Conservation (phyloP, 306 rosid species). For the Hippophae tibetana region DNA sequence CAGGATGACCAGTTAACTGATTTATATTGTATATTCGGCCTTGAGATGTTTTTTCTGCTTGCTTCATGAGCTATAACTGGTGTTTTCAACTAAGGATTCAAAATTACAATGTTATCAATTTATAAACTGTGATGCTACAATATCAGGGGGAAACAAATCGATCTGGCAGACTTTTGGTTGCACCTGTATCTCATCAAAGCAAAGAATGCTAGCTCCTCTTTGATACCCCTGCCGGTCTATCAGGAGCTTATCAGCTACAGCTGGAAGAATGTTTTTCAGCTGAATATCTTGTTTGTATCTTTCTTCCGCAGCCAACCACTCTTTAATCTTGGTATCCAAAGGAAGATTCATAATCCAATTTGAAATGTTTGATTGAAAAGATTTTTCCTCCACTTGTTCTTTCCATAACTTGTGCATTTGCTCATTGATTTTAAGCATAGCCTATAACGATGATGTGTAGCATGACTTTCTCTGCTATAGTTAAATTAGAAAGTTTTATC, state of each 20-base stretch:
- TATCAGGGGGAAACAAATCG: background rate
- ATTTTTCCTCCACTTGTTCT: conserved; percentile 59
- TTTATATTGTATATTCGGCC: too few relatives aligned
- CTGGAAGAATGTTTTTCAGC: conserved; percentile 86
- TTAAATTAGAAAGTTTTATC: background rate
- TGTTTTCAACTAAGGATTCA: too few relatives aligned
- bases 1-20: too few relatives aligned
- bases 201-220: conserved; percentile 82
- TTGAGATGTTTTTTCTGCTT: too few relatives aligned
- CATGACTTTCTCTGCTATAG: conserved; percentile 12
- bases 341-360: conserved; percentile 90
- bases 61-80: too few relatives aligned
- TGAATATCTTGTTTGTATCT: conserved; percentile 74
- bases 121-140: too few relatives aligned
- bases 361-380: conserved; percentile 55
- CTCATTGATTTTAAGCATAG: conserved; percentile 95
- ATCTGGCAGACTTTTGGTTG: conserved; percentile 6
- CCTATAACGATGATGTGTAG: conserved; percentile 37
- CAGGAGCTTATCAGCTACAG: conserved; percentile 78
- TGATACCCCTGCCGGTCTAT: conserved; percentile 43
- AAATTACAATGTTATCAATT: background rate
- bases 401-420: conserved; percentile 95
- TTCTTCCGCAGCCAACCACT: conserved; percentile 92
- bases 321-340: conserved; percentile 69
- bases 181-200: conserved; percentile 98